A percentile compares a stretch with the other conserved stretches of the same genome.
phyloP scores from a whole-genome alignment of 2,329 filamentous ascomycete genomes.

The Apiospora aurea region DNA sequence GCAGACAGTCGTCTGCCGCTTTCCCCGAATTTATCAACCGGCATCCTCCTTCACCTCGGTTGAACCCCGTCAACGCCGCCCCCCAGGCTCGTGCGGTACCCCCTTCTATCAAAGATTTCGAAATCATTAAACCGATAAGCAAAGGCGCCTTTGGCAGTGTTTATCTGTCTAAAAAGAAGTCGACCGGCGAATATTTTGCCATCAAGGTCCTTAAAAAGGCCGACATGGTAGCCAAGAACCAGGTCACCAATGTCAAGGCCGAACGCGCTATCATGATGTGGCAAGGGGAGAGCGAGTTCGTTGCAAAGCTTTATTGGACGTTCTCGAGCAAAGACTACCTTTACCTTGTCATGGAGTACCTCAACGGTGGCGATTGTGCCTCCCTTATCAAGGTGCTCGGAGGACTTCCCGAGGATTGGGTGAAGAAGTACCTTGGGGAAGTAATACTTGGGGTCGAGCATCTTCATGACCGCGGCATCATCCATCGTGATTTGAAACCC shows the following conservation, averaged over 20 bases:
- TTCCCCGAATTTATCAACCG: slow-evolving; percentile 73
- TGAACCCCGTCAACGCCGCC: slow-evolving; percentile 77
- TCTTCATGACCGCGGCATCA: slow-evolving; percentile 90
- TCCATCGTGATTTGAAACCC: slow-evolving; percentile 95
- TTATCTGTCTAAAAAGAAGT: slow-evolving; percentile 98
- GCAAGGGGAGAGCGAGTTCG: slow-evolving; percentile 98
- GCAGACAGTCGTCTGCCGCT: slow-evolving; percentile 89
- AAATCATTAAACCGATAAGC: slow-evolving; percentile 99
- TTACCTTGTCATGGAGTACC: slow-evolving; percentile 98
- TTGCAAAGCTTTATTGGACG: slow-evolving; percentile 99
- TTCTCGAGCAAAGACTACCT: slow-evolving; percentile 99
- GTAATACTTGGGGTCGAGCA: slow-evolving; percentile 97
- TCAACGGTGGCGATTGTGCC: slow-evolving; percentile 96
- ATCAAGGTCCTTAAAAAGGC: slow-evolving; percentile 99
- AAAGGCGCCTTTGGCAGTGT: slow-evolving; percentile 98
- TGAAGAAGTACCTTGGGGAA: slow-evolving; percentile 95
- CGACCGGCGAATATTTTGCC: slow-evolving; percentile 96
- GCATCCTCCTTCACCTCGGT: slow-evolving; percentile 81
- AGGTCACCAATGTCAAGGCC: slow-evolving; percentile 98
- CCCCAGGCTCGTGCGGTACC: slow-evolving; percentile 88
- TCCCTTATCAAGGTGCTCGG: slow-evolving; percentile 95
- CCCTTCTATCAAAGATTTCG: slow-evolving; percentile 98
- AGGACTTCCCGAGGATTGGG: slow-evolving; percentile 94
- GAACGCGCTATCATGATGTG: slow-evolving; percentile 99
- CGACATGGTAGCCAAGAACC: slow-evolving; percentile 99